phyloP scores from a whole-genome alignment of 176 grass and related monocot genomes.

The Panicum miliaceum region DNA sequence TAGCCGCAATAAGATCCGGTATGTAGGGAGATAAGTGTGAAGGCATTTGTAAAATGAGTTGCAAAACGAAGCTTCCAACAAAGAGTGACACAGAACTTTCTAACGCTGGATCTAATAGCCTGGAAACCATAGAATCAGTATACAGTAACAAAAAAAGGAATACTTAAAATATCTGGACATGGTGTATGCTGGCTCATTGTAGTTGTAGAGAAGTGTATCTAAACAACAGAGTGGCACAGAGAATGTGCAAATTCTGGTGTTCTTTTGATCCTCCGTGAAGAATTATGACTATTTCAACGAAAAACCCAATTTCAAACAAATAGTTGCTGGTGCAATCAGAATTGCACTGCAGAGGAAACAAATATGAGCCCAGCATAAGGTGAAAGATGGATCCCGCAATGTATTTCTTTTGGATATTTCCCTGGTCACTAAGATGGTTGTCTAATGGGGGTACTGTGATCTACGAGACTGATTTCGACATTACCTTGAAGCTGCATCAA shows the following conservation, averaged over 20 bases:
- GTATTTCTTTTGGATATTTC: slow-evolving; percentile 19
- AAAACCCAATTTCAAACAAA: not conserved
- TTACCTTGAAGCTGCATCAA: slow-evolving; percentile 93
- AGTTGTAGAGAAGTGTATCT: not conserved
- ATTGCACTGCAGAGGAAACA: slow-evolving; percentile 3
- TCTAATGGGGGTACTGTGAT: not conserved
- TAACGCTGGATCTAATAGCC: slow-evolving; percentile 83
- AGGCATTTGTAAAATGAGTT: slow-evolving; percentile 87
- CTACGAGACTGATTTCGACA: not conserved
- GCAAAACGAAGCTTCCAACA: slow-evolving; percentile 91
- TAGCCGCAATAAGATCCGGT: slow-evolving; percentile 77
- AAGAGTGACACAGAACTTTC: slow-evolving; percentile 96
- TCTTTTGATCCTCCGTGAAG: slow-evolving; percentile 1
- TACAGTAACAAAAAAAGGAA: not conserved
- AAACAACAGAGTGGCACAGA: not conserved
- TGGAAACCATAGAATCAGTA: slow-evolving; percentile 43
- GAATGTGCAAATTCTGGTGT: slow-evolving; percentile 8
- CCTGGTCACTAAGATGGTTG: not conserved
- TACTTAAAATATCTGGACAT: slow-evolving; percentile 28
- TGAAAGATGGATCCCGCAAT: slow-evolving; percentile 1
- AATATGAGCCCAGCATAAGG: not conserved
- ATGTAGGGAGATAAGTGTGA: slow-evolving; percentile 76
- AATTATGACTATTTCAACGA: not conserved
- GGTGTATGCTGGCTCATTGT: not conserved
- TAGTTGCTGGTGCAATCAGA: not conserved